phyloP scores from a whole-genome alignment of 208 protist genomes.

The Trypanosoma boissoni region DNA sequence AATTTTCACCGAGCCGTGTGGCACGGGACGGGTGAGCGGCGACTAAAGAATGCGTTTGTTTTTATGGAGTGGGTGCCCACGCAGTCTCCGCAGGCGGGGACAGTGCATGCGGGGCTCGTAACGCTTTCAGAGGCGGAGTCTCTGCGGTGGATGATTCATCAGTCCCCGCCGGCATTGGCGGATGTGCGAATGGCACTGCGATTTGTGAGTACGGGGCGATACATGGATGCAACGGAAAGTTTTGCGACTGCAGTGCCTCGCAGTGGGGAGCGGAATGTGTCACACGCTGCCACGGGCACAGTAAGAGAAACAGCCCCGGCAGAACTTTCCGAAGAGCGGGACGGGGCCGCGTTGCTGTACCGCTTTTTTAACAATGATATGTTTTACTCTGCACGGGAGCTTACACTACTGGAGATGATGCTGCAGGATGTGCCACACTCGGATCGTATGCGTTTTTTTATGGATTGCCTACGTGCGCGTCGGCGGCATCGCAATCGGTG shows the following conservation, averaged over 20 bases:
- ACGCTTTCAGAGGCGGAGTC: slow-evolving; percentile 90
- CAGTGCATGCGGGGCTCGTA: slow-evolving; percentile 49
- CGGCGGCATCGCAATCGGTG: slow-evolving; percentile 69
- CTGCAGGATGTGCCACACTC: slow-evolving; percentile 32
- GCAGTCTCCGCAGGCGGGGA: no score
- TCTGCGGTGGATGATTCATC: slow-evolving; percentile 84
- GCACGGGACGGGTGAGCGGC: slow-evolving; percentile 79
- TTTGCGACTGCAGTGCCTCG: slow-evolving; percentile 29
- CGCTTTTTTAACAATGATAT: slow-evolving; percentile 88
- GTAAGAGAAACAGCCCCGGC: not conserved
- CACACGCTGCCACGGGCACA: not conserved
- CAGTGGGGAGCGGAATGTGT: slow-evolving; percentile 15
- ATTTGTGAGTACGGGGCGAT: slow-evolving; percentile 42
- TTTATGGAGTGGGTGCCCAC: slow-evolving; percentile 87
- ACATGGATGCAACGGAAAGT: slow-evolving; percentile 46
- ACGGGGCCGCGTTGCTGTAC: slow-evolving; percentile 46
- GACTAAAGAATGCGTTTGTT: slow-evolving; percentile 90
- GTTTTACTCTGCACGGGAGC: slow-evolving; percentile 68
- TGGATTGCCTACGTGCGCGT: slow-evolving; percentile 61
- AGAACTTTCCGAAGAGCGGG: slow-evolving; percentile 3
- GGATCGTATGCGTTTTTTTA: slow-evolving; percentile 61
- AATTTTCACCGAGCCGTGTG: slow-evolving; percentile 92
- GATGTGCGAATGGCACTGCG: slow-evolving; percentile 40
- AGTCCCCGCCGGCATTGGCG: slow-evolving; percentile 28
- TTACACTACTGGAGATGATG: slow-evolving; percentile 52